Percentiles rank a stretch among this genome's conserved stretches.
Conservation (phyloP, 805 yeast genomes). For the Kazachstania taianensis region DNA sequence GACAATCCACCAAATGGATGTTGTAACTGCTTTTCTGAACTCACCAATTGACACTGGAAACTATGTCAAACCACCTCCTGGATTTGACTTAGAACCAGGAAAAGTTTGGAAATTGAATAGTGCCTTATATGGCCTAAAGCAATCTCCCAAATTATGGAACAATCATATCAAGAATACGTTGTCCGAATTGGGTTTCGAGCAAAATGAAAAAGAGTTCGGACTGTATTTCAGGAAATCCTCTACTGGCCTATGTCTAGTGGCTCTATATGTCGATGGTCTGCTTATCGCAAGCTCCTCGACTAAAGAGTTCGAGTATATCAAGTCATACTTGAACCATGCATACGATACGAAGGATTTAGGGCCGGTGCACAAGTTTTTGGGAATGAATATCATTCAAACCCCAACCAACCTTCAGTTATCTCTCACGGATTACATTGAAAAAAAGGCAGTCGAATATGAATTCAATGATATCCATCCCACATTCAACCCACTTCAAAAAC, state of each 20-base stretch:
- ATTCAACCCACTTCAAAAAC: background rate
- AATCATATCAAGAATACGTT: slow-evolving; percentile 20
- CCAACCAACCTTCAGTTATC: background rate
- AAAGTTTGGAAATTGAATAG: background rate
- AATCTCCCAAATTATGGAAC: slow-evolving; percentile 4
- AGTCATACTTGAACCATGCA: background rate
- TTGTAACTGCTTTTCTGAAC: slow-evolving; percentile 11
- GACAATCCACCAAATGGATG: slow-evolving; percentile 16
- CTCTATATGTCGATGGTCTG: slow-evolving; percentile 7
- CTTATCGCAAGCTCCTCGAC: slow-evolving; percentile 4
- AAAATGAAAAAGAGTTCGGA: slow-evolving; percentile 2
- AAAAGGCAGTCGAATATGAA: background rate
- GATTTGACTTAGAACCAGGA: background rate
- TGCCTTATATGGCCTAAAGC: slow-evolving; percentile 6
- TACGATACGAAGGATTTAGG: slow-evolving; percentile 8
- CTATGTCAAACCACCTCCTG: slow-evolving; percentile 4
- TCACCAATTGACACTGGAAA: background rate
- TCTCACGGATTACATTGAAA: slow-evolving; percentile 4
- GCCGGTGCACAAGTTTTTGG: slow-evolving; percentile 5
- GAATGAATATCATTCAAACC: slow-evolving; percentile 4
- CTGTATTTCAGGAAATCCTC: background rate
- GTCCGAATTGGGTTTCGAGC: slow-evolving; percentile 17
- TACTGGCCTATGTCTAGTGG: background rate
- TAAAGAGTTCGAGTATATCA: background rate
- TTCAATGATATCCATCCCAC: background rate